phyloP scores from a whole-genome alignment of 1,284 basidiomycete species.

The Salmacisia buchloeana region DNA sequence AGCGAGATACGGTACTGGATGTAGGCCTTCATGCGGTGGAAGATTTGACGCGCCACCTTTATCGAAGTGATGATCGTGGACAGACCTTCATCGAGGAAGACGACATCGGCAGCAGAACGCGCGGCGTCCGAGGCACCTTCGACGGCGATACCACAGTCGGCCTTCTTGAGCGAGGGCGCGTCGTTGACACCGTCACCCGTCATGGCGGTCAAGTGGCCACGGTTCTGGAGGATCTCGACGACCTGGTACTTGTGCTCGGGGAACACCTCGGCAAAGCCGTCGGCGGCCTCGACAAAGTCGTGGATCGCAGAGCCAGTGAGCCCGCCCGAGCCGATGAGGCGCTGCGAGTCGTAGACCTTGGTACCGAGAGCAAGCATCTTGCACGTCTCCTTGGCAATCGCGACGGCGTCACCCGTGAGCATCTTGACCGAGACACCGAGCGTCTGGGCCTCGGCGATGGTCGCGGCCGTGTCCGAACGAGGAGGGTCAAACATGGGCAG shows the following conservation, averaged over 20 bases:
- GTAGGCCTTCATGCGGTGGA: conserved; percentile 60
- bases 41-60: conserved; percentile 60
- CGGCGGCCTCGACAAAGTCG: conserved; percentile 58
- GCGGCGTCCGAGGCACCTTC: conserved; percentile 57
- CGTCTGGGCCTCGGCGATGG: conserved; percentile 57
- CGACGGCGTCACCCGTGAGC: conserved; percentile 61
- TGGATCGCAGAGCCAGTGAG: conserved; percentile 58
- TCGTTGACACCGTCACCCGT: conserved; percentile 53
- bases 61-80: conserved; percentile 58
- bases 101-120: conserved; percentile 56
- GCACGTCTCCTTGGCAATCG: conserved; percentile 60
- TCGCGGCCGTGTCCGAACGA: conserved; percentile 57
- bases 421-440: conserved; percentile 60
- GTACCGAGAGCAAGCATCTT: conserved; percentile 56
- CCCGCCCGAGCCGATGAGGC: conserved; percentile 56
- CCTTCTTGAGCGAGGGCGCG: conserved; percentile 56
- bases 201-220: conserved; percentile 60
- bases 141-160: conserved; percentile 56
- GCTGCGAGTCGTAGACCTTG: conserved; percentile 59
- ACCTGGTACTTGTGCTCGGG: conserved; percentile 60
- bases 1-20: conserved; percentile 53
- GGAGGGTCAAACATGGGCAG: conserved; percentile 58
- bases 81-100: conserved; percentile 57
- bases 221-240: conserved; percentile 58
- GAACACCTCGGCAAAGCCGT: conserved; percentile 60